Evolutionary conservation across 345 rosid genomes (phyloP).

Genomic region (Eucalyptus curtisii): DNA sequence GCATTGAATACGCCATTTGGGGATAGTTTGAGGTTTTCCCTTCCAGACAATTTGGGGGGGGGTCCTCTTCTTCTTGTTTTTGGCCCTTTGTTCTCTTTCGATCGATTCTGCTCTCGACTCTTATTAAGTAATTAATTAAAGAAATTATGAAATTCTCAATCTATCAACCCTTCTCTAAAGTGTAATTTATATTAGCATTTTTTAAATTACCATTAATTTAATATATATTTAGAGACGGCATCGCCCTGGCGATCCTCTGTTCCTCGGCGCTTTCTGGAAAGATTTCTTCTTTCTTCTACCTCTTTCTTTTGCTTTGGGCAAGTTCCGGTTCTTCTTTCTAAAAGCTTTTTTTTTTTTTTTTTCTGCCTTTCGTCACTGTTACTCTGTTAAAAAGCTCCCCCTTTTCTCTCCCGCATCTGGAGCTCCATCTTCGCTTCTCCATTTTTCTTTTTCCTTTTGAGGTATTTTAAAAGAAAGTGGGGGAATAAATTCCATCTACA

Average conservation of each 20-base stretch:
- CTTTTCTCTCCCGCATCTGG: not conserved
- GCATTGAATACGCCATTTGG: not conserved
- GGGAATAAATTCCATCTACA: not conserved
- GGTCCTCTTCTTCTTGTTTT: not conserved
- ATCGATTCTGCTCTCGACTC: not conserved
- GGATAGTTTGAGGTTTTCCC: not conserved
- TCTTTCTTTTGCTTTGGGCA: not conserved
- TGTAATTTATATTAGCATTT: not conserved
- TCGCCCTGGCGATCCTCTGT: not conserved
- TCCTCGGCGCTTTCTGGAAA: not conserved
- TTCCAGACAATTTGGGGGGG: fast-evolving
- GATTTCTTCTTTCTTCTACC: not conserved
- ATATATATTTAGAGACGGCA: not conserved
- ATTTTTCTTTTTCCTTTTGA: not conserved
- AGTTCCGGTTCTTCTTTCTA: not conserved
- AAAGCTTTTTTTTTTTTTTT: not conserved
- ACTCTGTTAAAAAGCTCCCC: not conserved
- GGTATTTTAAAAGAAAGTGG: not conserved
- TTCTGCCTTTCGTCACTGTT: not conserved
- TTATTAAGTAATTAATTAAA: not conserved
- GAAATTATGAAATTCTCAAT: not conserved
- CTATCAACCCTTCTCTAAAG: not conserved
- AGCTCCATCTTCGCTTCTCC: not conserved
- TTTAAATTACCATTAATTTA: not conserved
- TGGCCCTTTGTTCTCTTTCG: not conserved